Evolutionary conservation across 768 basidiomycete species (phyloP).

Genomic region (Phlebiopsis gigantea): DNA sequence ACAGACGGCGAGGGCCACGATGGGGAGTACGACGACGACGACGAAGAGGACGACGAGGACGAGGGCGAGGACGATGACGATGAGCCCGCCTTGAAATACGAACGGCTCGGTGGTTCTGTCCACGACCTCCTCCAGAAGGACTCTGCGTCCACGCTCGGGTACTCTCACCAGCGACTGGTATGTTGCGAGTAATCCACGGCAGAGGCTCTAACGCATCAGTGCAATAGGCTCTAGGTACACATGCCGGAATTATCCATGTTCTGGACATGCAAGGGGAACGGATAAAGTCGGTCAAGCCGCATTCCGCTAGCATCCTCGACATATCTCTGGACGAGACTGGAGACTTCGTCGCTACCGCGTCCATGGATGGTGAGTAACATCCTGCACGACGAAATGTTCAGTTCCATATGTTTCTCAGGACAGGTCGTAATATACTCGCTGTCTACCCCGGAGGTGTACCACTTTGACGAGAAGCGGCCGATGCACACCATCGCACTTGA

Average conservation of each 20-base stretch:
- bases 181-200: neutral
- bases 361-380: slow-evolving; percentile 75
- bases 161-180: slow-evolving; percentile 73
- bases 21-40: slow-evolving; percentile 38
- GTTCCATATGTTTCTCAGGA: slow-evolving; percentile 42
- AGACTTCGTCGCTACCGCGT: slow-evolving; percentile 89
- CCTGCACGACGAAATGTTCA: neutral
- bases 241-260: slow-evolving; percentile 87
- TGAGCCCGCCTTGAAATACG: slow-evolving; percentile 90
- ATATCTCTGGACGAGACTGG: slow-evolving; percentile 78
- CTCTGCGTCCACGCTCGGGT: slow-evolving; percentile 76
- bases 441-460: slow-evolving; percentile 72
- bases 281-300: slow-evolving; percentile 87
- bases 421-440: slow-evolving; percentile 86
- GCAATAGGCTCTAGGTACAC: slow-evolving; percentile 90
- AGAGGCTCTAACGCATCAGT: neutral
- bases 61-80: slow-evolving; percentile 77
- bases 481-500: slow-evolving; percentile 88
- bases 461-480: slow-evolving; percentile 88
- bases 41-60: slow-evolving; percentile 46
- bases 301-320: slow-evolving; percentile 82
- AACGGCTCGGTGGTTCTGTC: slow-evolving; percentile 66
- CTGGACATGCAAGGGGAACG: slow-evolving; percentile 66
- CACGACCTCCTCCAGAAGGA: slow-evolving; percentile 84
- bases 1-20: neutral